Base-by-base conservation (phyloP, 441 rosid species). In the Pelargonium cotyledonis region DNA sequence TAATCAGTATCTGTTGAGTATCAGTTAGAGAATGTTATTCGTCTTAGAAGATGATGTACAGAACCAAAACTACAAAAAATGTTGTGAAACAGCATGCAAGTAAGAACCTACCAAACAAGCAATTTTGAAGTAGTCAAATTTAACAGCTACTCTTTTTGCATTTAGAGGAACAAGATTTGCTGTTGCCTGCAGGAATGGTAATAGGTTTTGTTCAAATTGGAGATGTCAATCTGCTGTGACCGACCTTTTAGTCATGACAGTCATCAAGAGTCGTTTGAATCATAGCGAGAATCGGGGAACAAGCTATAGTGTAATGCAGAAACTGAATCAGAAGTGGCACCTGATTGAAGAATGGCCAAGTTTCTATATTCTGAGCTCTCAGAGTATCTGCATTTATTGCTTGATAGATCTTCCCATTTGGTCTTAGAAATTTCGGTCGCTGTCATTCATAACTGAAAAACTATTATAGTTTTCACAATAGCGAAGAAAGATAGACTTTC, bases 281-380 rank as follows among this genome's bases (percentile, higher is more conserved):
- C 3, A 31, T 31, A 31, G 38, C 38, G 0, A 31, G 38, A 5
- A 31, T 2, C 38, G 38, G 38, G 38, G 31, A 26, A 26, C 38
- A 31, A 3, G 38, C 38, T 31, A 31, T 31, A 3, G 38, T 31
- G 38, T 31, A 31, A 31, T 31, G 38, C 38, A 31, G 38, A 31
- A 31, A 12, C 16, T 16, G 65, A 40, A 41, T 10, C n/a, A 74
- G 10, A 72, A 40, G 2, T 60, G 62, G 68, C 15, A 81, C 87
- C 82, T 84, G 84, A 66, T 84, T 81, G 65, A 78, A 84, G 77
- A 81, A 81, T 16, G 88, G 85, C 84, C 81, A 84, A 62, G 88
- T 84, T 77, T 84, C 84, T 72, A 80, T 43, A 69, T 84, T 84
- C 74, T 81, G 88, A 68, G 85, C 85, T 68, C 85, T 78, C n/a